These are phyloP conservation scores for Mycena amicta DNA, from an alignment of 768 basidiomycete species.

Conservation along the genomic window DNA sequence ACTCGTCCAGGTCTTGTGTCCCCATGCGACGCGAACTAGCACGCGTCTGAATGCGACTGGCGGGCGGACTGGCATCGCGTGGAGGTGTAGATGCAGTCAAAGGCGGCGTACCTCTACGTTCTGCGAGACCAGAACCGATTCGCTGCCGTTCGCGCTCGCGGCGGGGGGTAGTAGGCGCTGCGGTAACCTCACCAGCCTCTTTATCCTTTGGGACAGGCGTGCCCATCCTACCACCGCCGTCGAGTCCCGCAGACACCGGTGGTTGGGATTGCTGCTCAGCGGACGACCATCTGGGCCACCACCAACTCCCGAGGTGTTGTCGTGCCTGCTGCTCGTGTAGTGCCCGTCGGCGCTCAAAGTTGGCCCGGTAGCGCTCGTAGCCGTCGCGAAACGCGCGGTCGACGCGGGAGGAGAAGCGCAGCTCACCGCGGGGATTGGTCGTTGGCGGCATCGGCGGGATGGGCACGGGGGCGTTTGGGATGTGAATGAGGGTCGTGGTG, in stretches of 20 bases:
- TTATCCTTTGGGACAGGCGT: not conserved
- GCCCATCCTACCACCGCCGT: not conserved
- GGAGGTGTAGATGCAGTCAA: too few species aligned
- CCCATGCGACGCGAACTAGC: not conserved
- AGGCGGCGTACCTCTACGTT: not conserved
- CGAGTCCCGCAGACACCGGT: not conserved
- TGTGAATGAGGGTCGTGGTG: constrained; percentile 35
- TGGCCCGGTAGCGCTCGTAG: constrained; percentile 88
- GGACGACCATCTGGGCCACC: constrained; percentile 17
- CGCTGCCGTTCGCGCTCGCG: not conserved
- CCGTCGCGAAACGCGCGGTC: constrained; percentile 81
- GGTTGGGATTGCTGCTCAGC: not conserved
- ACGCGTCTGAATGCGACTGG: not conserved
- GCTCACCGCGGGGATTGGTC: constrained; percentile 89
- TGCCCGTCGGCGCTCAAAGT: constrained; percentile 79
- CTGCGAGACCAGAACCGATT: not conserved
- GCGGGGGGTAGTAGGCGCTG: not conserved
- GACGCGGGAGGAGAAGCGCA: constrained; percentile 92
- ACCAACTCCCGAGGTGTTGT: constrained; percentile 28
- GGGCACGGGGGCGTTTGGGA: constrained; percentile 32
- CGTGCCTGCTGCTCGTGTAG: constrained; percentile 50
- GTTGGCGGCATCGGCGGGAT: constrained; percentile 88
- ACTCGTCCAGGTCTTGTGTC: not conserved
- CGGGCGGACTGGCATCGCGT: not conserved
- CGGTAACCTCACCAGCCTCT: not conserved